A percentile compares a stretch with the other conserved stretches of the same genome.
phyloP scores from a whole-genome alignment of 2,329 filamentous ascomycete genomes.

The Botrytis cinerea region DNA sequence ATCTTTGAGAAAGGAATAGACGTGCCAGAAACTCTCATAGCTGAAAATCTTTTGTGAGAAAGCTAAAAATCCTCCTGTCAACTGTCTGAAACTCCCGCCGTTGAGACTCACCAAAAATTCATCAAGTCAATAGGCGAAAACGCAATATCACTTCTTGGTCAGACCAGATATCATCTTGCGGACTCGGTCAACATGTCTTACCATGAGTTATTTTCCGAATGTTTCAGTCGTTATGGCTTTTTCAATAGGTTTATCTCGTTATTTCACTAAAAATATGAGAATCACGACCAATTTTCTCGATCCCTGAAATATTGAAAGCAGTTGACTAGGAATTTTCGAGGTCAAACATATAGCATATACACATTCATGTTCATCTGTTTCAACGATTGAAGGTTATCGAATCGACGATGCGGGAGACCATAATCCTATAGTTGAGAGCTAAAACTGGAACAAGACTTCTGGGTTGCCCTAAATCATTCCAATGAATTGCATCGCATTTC shows the following conservation, averaged over 20 bases:
- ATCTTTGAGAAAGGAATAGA: neutral
- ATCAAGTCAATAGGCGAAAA: neutral
- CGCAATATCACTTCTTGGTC: neutral
- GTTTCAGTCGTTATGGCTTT: neutral
- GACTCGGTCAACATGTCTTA: neutral
- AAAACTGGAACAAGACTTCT: neutral
- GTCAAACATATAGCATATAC: neutral
- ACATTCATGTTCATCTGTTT: neutral
- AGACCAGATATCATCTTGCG: neutral
- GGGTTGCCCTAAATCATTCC: neutral
- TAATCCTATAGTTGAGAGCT: neutral
- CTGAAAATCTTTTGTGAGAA: neutral
- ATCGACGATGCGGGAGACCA: neutral
- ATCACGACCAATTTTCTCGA: neutral
- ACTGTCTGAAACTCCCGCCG: neutral
- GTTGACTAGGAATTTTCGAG: neutral
- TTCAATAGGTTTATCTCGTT: neutral
- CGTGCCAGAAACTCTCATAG: neutral
- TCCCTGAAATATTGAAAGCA: neutral
- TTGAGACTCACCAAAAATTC: neutral
- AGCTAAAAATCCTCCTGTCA: neutral
- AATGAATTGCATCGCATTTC: neutral
- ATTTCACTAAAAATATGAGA: neutral
- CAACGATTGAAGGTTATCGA: neutral
- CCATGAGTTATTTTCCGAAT: neutral